Percentiles rank a stretch among this genome's conserved stretches.
Conservation (phyloP, 2,329 filamentous ascomycete species). For the Amauroascus niger region DNA sequence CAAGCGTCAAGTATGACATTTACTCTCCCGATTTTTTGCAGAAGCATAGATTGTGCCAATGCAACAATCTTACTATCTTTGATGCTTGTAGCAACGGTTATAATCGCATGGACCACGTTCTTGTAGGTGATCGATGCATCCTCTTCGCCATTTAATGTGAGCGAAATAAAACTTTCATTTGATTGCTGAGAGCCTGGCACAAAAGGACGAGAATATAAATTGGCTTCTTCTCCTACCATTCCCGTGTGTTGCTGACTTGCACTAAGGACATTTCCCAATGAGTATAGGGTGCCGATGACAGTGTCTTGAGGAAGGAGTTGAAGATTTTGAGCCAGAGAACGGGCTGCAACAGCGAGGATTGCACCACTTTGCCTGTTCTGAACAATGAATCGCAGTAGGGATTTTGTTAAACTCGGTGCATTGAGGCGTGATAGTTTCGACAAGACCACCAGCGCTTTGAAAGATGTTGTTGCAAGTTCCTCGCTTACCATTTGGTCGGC, state of each 20-base stretch:
- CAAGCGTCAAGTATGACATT: constrained; percentile 69
- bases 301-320: constrained; percentile 80
- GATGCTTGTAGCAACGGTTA: constrained; percentile 72
- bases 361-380: constrained; percentile 62
- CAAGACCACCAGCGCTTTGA: constrained; percentile 73
- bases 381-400: constrained; percentile 78
- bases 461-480: constrained; percentile 62
- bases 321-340: constrained; percentile 71
- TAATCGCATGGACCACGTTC: constrained; percentile 91
- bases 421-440: constrained; percentile 64
- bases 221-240: constrained; percentile 25
- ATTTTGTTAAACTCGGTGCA: constrained; percentile 65
- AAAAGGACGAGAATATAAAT: constrained; percentile 42
- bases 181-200: constrained; percentile 27
- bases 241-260: constrained; percentile 42
- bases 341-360: constrained; percentile 68
- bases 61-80: constrained; percentile 87
- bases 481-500: constrained; percentile 72
- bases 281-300: constrained; percentile 90
- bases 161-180: constrained; percentile 48
- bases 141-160: constrained; percentile 65
- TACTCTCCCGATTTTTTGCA: constrained; percentile 90
- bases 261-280: constrained; percentile 88
- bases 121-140: constrained; percentile 67
- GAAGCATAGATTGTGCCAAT: constrained; percentile 83